Percentiles rank a stretch among this genome's conserved stretches.
Evolutionary conservation across 1,284 basidiomycete genomes (phyloP).

Genomic region (Cryptococcus sp.): DNA sequence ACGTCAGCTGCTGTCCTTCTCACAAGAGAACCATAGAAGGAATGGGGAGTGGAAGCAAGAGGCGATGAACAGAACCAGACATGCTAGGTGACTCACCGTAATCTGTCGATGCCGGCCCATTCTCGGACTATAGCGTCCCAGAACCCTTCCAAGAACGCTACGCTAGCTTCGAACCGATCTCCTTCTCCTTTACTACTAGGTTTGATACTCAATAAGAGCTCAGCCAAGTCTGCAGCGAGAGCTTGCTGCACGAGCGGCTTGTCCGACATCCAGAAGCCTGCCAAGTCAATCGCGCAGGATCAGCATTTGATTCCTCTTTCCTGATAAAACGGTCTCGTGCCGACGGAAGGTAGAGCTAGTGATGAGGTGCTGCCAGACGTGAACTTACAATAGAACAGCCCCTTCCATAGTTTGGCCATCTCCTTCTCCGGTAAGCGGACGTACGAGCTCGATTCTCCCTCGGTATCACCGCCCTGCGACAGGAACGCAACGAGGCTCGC

Average conservation of each 20-base stretch:
- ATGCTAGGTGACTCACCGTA: constrained; percentile 63
- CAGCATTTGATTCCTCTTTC: not conserved
- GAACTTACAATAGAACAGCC: constrained; percentile 87
- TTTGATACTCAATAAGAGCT: constrained; percentile 72
- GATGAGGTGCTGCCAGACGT: not conserved
- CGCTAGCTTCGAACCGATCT: constrained; percentile 57
- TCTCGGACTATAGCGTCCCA: constrained; percentile 87
- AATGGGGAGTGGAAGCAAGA: constrained; percentile 19
- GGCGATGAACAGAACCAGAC: not conserved
- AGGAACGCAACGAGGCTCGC: constrained; percentile 74
- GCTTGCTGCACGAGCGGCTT: constrained; percentile 95
- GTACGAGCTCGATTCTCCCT: constrained; percentile 23
- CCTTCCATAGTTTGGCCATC: constrained; percentile 95
- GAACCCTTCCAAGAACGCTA: constrained; percentile 82
- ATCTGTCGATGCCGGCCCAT: constrained; percentile 87
- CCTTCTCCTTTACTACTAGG: constrained; percentile 33
- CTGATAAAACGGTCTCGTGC: not conserved
- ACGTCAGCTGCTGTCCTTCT: constrained; percentile 9
- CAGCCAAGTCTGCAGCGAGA: constrained; percentile 80
- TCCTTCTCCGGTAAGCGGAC: constrained; percentile 64
- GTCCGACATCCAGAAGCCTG: constrained; percentile 99
- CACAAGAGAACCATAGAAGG: not conserved
- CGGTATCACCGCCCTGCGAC: constrained; percentile 63
- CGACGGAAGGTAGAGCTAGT: not conserved
- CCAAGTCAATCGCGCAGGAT: not conserved